These are phyloP conservation scores for Massarina eburnea DNA, from an alignment of 2,329 filamentous ascomycete species.

Conservation along the genomic window DNA sequence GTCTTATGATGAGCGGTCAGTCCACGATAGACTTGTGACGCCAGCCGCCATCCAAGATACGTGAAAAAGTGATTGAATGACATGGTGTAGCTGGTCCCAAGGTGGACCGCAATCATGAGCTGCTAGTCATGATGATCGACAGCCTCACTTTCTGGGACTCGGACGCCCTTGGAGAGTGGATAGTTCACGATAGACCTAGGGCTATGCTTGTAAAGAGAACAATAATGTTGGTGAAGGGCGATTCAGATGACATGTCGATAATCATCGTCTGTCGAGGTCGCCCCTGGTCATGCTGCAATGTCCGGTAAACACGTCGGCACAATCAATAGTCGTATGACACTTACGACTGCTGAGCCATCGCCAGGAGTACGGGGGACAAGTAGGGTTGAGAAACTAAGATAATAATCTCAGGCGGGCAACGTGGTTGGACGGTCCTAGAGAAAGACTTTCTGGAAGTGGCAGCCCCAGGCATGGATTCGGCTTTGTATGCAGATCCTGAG, in stretches of 20 bases:
- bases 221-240: too few relatives aligned
- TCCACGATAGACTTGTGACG: not conserved
- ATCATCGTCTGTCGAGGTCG: too few relatives aligned
- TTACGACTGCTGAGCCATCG: too few relatives aligned
- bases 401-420: not conserved
- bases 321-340: too few relatives aligned
- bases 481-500: slow-evolving; percentile 22
- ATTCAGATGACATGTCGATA: too few relatives aligned
- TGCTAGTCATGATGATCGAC: not conserved
- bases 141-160: not conserved
- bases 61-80: not conserved
- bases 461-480: slow-evolving; percentile 5
- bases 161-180: too few relatives aligned
- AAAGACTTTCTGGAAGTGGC: not conserved
- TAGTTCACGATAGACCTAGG: too few relatives aligned
- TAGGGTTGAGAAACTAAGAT: not conserved
- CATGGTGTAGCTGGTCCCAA: not conserved
- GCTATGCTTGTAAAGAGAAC: too few relatives aligned
- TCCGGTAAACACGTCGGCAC: too few relatives aligned
- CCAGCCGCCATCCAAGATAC: not conserved
- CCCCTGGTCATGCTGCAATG: too few relatives aligned
- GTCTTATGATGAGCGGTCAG: too few relatives aligned
- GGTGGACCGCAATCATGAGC: not conserved
- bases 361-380: not conserved
- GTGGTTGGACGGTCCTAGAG: not conserved